These are phyloP conservation scores for Canna indica DNA, from an alignment of 176 grass and related monocot genomes.

Conservation along the genomic window DNA sequence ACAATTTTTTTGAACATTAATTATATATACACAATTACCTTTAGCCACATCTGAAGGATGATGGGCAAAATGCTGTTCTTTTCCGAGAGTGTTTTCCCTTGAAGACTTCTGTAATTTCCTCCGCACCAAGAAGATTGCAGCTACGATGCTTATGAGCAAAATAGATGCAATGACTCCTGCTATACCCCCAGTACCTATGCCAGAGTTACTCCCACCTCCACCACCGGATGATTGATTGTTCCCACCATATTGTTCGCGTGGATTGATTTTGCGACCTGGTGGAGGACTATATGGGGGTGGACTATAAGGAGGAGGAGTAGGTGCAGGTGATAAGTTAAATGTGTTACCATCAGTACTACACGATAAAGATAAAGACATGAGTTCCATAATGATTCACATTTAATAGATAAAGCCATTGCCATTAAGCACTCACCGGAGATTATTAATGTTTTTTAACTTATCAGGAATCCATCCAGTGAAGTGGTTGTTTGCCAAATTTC, in stretches of 20 bases:
- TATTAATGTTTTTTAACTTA: conserved; percentile 80
- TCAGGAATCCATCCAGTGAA: conserved; percentile 93
- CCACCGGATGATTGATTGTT: conserved; percentile 28
- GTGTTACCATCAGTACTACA: conserved; percentile 82
- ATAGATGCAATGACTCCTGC: conserved; percentile 85
- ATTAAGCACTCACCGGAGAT: conserved; percentile 62
- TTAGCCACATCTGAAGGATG: conserved; percentile 55
- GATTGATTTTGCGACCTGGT: conserved; percentile 35
- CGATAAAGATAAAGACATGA: conserved; percentile 8
- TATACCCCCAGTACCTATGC: conserved; percentile 58
- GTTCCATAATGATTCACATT: conserved; percentile 14
- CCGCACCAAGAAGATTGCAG: conserved; percentile 66
- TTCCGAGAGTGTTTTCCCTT: conserved; percentile 46
- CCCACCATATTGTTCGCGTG: conserved; percentile 37
- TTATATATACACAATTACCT: conserved; percentile 29
- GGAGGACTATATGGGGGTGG: conserved; percentile 65
- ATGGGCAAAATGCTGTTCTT: conserved; percentile 62
- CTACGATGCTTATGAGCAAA: conserved; percentile 53
- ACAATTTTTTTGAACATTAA: background rate
- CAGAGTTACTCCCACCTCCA: conserved; percentile 37
- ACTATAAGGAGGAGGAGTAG: conserved; percentile 55
- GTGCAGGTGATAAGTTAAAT: conserved; percentile 62
- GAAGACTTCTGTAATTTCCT: conserved; percentile 38
- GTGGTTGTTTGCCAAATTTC: conserved; percentile 80
- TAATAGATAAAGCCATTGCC: background rate